Percentiles rank a stretch among this genome's conserved stretches.
phyloP scores from a whole-genome alignment of 192 early-diverging fungal species.

The Coemansia sp. region DNA sequence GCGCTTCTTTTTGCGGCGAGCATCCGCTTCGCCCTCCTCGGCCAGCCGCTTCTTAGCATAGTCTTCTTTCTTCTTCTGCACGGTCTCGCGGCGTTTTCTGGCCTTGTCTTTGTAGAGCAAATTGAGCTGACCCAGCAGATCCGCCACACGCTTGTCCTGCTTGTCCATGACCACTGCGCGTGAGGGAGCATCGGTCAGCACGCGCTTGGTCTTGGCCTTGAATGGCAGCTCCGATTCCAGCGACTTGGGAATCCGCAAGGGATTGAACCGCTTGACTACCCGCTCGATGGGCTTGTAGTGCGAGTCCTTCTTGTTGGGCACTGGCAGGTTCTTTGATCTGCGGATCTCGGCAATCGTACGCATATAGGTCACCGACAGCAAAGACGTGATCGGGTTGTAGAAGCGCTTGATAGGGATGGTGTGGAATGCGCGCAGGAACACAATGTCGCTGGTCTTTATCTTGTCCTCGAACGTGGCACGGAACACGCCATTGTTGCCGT shows the following conservation, averaged over 20 bases:
- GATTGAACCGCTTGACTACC: slow-evolving; percentile 73
- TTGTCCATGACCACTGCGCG: slow-evolving; percentile 89
- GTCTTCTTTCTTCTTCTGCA: slow-evolving; percentile 56
- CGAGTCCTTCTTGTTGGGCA: slow-evolving; percentile 81
- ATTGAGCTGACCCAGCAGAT: slow-evolving; percentile 81
- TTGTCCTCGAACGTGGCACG: slow-evolving; percentile 99
- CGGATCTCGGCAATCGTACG: slow-evolving; percentile 84
- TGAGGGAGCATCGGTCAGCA: slow-evolving; percentile 23
- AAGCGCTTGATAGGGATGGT: slow-evolving; percentile 91
- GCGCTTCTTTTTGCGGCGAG: slow-evolving; percentile 65
- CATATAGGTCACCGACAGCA: slow-evolving; percentile 89
- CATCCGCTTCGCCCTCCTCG: slow-evolving; percentile 50
- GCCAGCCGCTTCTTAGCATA: slow-evolving; percentile 55
- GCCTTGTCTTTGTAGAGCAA: slow-evolving; percentile 69
- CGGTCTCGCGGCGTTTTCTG: slow-evolving; percentile 61
- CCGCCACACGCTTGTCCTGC: slow-evolving; percentile 83
- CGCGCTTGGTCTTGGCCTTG: slow-evolving; percentile 79
- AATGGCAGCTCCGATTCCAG: slow-evolving; percentile 85
- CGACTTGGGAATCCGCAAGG: slow-evolving; percentile 74
- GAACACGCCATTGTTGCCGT: slow-evolving; percentile 87
- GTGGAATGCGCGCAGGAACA: slow-evolving; percentile 97
- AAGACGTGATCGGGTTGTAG: slow-evolving; percentile 97
- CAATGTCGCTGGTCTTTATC: slow-evolving; percentile 95
- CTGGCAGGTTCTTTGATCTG: slow-evolving; percentile 58
- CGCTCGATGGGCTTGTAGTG: slow-evolving; percentile 85